Conservation (phyloP, 129 eudicot genomes). For the Gnaphalium uliginosum region DNA sequence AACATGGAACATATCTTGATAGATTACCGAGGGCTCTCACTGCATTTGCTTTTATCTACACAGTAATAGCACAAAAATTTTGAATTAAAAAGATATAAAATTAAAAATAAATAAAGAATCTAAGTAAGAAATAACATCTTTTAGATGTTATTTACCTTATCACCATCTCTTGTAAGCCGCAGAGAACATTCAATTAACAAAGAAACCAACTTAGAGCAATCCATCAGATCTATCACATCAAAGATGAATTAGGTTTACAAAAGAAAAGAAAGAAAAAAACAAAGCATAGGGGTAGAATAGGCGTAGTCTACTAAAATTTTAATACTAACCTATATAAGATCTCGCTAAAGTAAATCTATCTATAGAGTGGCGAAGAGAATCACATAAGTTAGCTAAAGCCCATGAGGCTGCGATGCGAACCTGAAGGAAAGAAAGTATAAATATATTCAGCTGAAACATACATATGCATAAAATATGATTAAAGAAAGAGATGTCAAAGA, state of each 20-base stretch:
- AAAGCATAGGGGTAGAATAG: not conserved
- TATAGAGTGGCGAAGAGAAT: conserved; percentile 67
- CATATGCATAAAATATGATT: not conserved
- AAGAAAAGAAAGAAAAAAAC: conserved; percentile 3
- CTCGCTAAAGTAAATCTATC: conserved; percentile 38
- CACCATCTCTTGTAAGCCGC: conserved; percentile 77
- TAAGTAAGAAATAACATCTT: not conserved
- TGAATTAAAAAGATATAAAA: conserved; percentile 1
- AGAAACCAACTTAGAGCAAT: conserved; percentile 43
- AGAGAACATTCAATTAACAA: conserved; percentile 63
- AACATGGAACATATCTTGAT: conserved; percentile 68
- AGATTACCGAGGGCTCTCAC: conserved; percentile 95
- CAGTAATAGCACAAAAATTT: conserved; percentile 12
- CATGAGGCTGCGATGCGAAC: conserved; percentile 93
- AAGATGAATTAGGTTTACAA: conserved; percentile 9
- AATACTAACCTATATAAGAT: conserved; percentile 42
- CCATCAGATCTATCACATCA: conserved; percentile 42
- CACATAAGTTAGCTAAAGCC: conserved; percentile 96
- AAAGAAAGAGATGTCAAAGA: not conserved
- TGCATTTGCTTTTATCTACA: conserved; percentile 92
- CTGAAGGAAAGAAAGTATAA: conserved; percentile 41
- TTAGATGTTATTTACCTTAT: conserved; percentile 58
- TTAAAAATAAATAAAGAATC: not conserved
- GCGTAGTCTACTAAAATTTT: conserved; percentile 5
- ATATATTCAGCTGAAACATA: conserved; percentile 3